Conservation (phyloP, 306 rosid genomes). For the Quercus ilex region DNA sequence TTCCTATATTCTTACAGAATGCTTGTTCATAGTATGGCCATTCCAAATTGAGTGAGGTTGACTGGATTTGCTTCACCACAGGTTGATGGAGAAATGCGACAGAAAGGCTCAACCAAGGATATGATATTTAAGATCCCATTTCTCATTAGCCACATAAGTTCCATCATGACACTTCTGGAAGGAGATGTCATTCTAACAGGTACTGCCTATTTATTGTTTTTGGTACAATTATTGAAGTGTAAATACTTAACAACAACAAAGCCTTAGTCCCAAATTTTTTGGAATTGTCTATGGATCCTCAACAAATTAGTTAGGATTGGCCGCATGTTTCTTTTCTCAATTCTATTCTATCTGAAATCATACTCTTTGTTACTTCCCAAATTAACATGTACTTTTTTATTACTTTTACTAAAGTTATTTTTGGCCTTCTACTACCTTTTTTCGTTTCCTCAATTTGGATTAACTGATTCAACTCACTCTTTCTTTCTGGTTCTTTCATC, state of each 20-base stretch:
- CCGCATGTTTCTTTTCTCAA: no score
- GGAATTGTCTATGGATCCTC: no score
- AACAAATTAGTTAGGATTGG: no score
- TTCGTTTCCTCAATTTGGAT: no score
- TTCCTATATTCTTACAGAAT: background rate
- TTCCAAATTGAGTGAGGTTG: constrained; percentile 14
- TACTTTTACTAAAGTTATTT: no score
- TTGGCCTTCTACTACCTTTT: no score
- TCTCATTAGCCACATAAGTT: constrained; percentile 87
- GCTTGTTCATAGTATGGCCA: background rate
- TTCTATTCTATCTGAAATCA: no score
- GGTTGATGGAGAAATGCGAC: constrained; percentile 87
- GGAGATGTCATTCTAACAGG: constrained; percentile 97
- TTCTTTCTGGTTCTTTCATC: no score
- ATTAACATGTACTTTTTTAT: no score
- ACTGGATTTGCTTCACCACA: constrained; percentile 26
- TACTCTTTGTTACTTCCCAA: no score
- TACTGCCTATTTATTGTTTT: constrained; percentile 17
- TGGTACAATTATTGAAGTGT: constrained; percentile 1
- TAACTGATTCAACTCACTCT: no score
- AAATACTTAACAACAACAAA: background rate
- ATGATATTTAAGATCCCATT: constrained; percentile 90
- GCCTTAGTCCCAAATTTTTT: no score
- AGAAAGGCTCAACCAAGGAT: constrained; percentile 93
- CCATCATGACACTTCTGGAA: constrained; percentile 80